These are phyloP conservation scores for Exophiala aquamarina DNA, from an alignment of 2,329 filamentous ascomycete species.

Conservation along the genomic window DNA sequence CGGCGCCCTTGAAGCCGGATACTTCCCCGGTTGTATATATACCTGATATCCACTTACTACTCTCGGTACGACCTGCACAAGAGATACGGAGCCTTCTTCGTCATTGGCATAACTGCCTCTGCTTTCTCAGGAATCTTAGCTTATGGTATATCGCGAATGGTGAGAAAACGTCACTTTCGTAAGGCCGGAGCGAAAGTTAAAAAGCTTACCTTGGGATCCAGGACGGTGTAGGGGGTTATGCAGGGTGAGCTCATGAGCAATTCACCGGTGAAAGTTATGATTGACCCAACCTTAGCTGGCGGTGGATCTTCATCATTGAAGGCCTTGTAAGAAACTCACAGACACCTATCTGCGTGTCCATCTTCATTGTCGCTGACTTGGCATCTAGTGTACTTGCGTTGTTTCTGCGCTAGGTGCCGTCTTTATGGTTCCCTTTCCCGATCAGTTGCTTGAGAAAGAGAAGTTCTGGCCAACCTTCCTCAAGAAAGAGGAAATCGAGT, in stretches of 20 bases:
- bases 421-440: constrained; percentile 40
- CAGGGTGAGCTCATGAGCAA: no score
- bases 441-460: constrained; percentile 31
- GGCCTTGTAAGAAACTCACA: constrained; percentile 12
- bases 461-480: constrained; percentile 40
- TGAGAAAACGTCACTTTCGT: background rate
- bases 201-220: no score
- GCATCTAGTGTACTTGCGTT: no score
- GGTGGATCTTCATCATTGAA: constrained; percentile 26
- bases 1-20: constrained; percentile 64
- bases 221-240: no score
- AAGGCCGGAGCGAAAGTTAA: no score
- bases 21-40: constrained; percentile 66
- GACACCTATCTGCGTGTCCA: background rate
- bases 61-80: constrained; percentile 35
- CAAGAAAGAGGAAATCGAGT: constrained; percentile 23
- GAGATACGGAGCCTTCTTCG: constrained; percentile 48
- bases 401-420: constrained; percentile 31
- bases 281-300: no score
- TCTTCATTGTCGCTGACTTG: constrained; percentile 20
- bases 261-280: no score
- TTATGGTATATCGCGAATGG: constrained; percentile 41
- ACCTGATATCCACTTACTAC: constrained; percentile 52
- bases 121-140: constrained; percentile 50
- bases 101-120: constrained; percentile 48